phyloP scores from a whole-genome alignment of 495 filamentous ascomycete species.

The Penicillium flavigenum region DNA sequence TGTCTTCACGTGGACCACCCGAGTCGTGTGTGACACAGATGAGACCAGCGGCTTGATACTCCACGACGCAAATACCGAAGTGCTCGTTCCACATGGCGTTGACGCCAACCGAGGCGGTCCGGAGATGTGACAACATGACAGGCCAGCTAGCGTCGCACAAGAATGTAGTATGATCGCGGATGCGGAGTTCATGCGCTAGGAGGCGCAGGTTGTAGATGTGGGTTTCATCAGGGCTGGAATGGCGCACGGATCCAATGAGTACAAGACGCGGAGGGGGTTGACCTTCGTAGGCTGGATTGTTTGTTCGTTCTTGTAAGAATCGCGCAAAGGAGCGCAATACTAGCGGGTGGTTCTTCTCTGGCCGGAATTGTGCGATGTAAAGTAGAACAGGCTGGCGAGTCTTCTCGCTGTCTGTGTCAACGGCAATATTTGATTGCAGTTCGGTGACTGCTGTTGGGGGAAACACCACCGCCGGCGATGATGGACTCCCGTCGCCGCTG shows the following conservation, averaged over 20 bases:
- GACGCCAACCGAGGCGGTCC: conserved; percentile 73
- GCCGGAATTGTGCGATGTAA: conserved; percentile 95
- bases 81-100: conserved; percentile 99
- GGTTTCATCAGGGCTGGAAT: conserved; percentile 73
- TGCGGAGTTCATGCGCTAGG: conserved; percentile 80
- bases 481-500: conserved; percentile 31
- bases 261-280: conserved; percentile 56
- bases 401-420: conserved; percentile 63
- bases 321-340: conserved; percentile 80
- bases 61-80: conserved; percentile 96
- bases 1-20: conserved; percentile 89
- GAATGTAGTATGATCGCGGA: conserved; percentile 82
- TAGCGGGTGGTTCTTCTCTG: conserved; percentile 91
- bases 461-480: conserved; percentile 66
- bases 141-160: conserved; percentile 86
- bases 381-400: conserved; percentile 67
- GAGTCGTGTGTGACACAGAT: conserved; percentile 89
- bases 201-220: conserved; percentile 89
- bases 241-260: conserved; percentile 83
- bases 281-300: conserved; percentile 42
- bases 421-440: conserved; percentile 66
- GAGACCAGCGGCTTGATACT: conserved; percentile 94
- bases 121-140: conserved; percentile 74
- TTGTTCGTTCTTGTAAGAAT: conserved; percentile 54
- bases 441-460: conserved; percentile 89